These are phyloP conservation scores for Alternaria sp. DNA, from an alignment of 2,329 filamentous ascomycete genomes.

Conservation along the genomic window DNA sequence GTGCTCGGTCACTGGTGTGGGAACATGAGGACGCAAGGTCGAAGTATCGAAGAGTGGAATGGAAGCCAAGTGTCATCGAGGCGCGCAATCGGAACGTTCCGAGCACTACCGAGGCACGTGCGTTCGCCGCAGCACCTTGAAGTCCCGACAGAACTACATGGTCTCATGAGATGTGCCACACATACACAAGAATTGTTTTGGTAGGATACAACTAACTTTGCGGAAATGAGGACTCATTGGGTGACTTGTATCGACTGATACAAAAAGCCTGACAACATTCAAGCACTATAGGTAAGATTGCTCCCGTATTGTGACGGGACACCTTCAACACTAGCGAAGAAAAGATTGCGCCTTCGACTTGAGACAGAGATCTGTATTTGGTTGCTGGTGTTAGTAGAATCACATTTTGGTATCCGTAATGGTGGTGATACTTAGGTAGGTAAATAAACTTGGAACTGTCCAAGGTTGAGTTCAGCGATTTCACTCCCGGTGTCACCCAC, in stretches of 20 bases:
- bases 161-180: not conserved
- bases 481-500: no score
- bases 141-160: not conserved
- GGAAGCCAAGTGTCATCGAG: slow-evolving; percentile 15
- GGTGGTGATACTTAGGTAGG: not conserved
- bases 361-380: not conserved
- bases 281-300: not conserved
- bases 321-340: not conserved
- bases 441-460: no score
- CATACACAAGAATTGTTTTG: not conserved
- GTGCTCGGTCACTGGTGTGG: not conserved
- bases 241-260: not conserved
- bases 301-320: not conserved
- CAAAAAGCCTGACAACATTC: not conserved
- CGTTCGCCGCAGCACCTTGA: not conserved
- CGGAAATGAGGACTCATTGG: not conserved
- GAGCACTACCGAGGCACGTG: slow-evolving; percentile 11
- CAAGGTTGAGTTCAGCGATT: not conserved
- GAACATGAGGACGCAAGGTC: not conserved
- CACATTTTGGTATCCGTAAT: not conserved
- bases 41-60: not conserved
- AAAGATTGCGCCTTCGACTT: not conserved
- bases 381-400: not conserved
- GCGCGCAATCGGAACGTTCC: slow-evolving; percentile 9
- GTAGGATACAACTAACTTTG: not conserved